A percentile compares a stretch with the other conserved stretches of the same genome.
phyloP scores from a whole-genome alignment of 768 basidiomycete species.

The Phylloporus sp. region DNA sequence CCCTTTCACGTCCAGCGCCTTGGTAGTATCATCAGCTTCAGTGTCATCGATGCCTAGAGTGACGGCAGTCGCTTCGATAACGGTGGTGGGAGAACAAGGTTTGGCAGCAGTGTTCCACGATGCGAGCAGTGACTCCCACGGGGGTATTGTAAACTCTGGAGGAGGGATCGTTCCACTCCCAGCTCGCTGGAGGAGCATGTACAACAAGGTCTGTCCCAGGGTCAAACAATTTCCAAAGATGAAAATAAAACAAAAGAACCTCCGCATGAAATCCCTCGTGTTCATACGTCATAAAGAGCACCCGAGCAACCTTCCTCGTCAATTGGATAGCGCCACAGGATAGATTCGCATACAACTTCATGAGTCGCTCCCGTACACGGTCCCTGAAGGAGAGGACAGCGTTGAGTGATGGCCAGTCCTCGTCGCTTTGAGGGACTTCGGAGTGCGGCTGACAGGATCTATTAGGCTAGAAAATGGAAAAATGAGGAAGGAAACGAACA shows the following conservation, averaged over 20 bases:
- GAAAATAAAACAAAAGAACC: slow-evolving; percentile 28
- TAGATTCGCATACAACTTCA: slow-evolving; percentile 68
- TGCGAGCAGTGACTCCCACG: slow-evolving; percentile 55
- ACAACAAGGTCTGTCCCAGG: slow-evolving; percentile 64
- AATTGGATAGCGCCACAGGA: slow-evolving; percentile 44
- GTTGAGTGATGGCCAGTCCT: slow-evolving; percentile 79
- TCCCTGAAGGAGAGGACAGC: slow-evolving; percentile 72
- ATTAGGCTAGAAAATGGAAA: neutral
- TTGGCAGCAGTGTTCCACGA: slow-evolving; percentile 44
- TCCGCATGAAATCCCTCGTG: slow-evolving; percentile 90
- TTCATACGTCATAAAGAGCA: slow-evolving; percentile 87
- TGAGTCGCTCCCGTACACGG: slow-evolving; percentile 71
- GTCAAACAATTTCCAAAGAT: slow-evolving; percentile 2
- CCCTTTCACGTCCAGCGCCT: slow-evolving; percentile 36
- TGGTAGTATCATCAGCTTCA: slow-evolving; percentile 59
- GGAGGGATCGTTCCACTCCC: slow-evolving; percentile 79
- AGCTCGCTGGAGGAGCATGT: slow-evolving; percentile 86
- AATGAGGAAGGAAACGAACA: slow-evolving; percentile 39
- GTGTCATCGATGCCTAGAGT: slow-evolving; percentile 77
- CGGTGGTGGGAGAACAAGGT: slow-evolving; percentile 42
- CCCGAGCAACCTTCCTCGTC: slow-evolving; percentile 66
- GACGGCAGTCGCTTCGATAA: slow-evolving; percentile 55
- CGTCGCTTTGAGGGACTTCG: slow-evolving; percentile 69
- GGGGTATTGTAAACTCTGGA: slow-evolving; percentile 63
- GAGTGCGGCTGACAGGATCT: slow-evolving; percentile 66